Conservation (phyloP, 1,284 basidiomycete species). For the Rugosomyces carneus region DNA sequence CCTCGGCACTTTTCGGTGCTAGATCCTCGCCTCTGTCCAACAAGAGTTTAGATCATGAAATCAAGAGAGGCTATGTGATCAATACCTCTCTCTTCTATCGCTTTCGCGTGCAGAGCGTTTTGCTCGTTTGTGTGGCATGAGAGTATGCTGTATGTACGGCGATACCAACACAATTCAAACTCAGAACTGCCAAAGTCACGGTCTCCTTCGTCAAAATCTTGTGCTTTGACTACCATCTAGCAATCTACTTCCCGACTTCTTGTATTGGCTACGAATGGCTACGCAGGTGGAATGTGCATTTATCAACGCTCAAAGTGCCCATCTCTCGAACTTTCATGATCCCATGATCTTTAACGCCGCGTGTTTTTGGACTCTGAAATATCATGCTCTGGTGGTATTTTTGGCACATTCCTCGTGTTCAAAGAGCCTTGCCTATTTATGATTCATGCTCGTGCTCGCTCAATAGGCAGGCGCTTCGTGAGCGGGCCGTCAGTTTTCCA, state of each 20-base stretch:
- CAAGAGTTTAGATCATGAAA: neutral
- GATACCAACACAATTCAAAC: neutral
- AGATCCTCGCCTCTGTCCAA: conserved; percentile 43
- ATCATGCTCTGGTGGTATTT: neutral
- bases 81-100: conserved; percentile 10
- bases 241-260: too few relatives aligned
- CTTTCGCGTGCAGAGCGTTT: conserved; percentile 10
- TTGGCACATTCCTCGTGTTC: neutral
- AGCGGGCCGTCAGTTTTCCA: neutral
- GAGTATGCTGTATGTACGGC: too few relatives aligned
- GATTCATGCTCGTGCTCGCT: neutral
- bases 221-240: too few relatives aligned
- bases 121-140: conserved; percentile 16
- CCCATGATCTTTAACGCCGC: neutral
- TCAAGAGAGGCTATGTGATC: neutral
- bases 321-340: neutral
- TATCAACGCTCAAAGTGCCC: neutral
- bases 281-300: neutral
- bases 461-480: neutral
- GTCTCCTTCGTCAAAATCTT: neutral
- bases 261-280: neutral
- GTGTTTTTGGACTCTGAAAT: neutral
- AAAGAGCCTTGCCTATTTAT: neutral
- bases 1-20: conserved; percentile 34
- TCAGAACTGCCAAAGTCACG: neutral